phyloP scores from a whole-genome alignment of 2,329 filamentous ascomycete species.

The Cytospora piceicola region DNA sequence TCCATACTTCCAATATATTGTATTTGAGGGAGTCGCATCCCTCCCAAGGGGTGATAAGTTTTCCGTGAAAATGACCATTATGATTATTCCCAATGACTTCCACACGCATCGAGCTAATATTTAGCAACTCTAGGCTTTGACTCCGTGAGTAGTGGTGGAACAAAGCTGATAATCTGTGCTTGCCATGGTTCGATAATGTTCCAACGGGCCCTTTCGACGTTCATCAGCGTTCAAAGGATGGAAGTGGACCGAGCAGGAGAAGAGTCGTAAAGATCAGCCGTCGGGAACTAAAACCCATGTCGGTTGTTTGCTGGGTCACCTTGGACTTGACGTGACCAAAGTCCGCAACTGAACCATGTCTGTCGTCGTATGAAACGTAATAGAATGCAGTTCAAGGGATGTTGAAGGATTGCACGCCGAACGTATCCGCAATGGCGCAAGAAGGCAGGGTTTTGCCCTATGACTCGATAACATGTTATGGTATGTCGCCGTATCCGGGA shows the following conservation, averaged over 20 bases:
- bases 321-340: not conserved
- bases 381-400: conserved; percentile 1
- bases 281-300: not conserved
- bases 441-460: not conserved
- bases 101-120: no score
- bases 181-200: no score
- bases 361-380: conserved; percentile 23
- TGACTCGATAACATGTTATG: not conserved
- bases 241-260: no score
- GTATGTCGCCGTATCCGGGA: no score
- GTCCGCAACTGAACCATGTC: not conserved
- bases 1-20: not conserved
- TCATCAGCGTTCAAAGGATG: not conserved
- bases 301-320: conserved; percentile 4
- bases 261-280: not conserved
- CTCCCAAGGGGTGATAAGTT: no score
- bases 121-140: no score
- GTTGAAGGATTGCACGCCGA: conserved; percentile 2
- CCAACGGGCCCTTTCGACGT: no score
- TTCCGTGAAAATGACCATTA: no score
- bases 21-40: no score
- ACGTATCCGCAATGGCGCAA: conserved; percentile 30
- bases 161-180: no score
- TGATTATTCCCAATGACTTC: no score
- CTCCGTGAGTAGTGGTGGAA: no score